A percentile compares a stretch with the other conserved stretches of the same genome.
These are phyloP conservation scores for Clonostachys rosea DNA, from an alignment of 2,329 filamentous ascomycete genomes.

Conservation along the genomic window DNA sequence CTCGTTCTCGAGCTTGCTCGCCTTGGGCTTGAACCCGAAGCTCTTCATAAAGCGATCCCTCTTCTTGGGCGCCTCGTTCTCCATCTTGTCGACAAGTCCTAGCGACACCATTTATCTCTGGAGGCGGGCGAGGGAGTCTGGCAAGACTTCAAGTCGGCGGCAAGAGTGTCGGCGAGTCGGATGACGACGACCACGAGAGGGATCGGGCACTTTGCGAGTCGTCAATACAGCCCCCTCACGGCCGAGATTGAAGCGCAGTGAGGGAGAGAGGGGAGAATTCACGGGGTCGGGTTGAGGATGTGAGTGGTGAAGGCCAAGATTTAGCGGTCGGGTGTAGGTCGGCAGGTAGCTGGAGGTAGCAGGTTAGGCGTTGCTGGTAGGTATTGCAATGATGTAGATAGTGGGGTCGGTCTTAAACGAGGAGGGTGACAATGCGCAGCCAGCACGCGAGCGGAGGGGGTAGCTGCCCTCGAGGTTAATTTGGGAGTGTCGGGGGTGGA, in stretches of 20 bases:
- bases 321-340: too few species aligned
- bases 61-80: slow-evolving; percentile 38
- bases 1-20: slow-evolving; percentile 29
- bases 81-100: slow-evolving; percentile 22
- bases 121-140: background rate
- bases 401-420: slow-evolving; percentile 3
- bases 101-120: too few species aligned
- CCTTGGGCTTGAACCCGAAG: slow-evolving; percentile 40
- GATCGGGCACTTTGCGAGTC: background rate
- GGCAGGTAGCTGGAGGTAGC: too few species aligned
- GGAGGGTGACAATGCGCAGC: slow-evolving; percentile 2
- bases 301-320: too few species aligned
- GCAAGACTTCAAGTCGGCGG: background rate
- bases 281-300: background rate
- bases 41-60: slow-evolving; percentile 59
- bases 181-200: background rate
- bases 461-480: background rate
- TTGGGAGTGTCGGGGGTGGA: too few species aligned
- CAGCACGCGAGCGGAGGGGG: slow-evolving; percentile 1
- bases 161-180: background rate
- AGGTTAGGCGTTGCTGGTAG: too few species aligned
- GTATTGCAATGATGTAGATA: slow-evolving; percentile 3
- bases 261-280: background rate
- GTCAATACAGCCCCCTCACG: background rate
- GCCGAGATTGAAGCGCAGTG: background rate